phyloP scores from a whole-genome alignment of 2,329 filamentous ascomycete species.

The Trichoderma atroviride region DNA sequence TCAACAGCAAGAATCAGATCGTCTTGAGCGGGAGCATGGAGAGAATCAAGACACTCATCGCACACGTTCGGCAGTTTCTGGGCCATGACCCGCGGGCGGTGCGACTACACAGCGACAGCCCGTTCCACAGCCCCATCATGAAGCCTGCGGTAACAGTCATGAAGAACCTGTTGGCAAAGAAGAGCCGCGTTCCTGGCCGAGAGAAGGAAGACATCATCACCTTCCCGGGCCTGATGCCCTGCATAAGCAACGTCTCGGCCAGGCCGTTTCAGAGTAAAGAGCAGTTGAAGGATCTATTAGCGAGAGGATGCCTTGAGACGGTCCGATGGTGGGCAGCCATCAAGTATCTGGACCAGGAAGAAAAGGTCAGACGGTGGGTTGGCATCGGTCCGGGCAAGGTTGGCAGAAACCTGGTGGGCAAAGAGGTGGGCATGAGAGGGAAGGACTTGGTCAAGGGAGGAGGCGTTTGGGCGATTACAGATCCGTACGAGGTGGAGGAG shows the following conservation, averaged over 20 bases:
- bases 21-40: conserved; percentile 87
- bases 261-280: conserved; percentile 73
- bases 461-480: conserved; percentile 88
- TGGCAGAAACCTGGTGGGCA: conserved; percentile 88
- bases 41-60: conserved; percentile 77
- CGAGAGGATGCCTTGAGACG: conserved; percentile 84
- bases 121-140: conserved; percentile 94
- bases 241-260: conserved; percentile 84
- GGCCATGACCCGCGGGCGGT: conserved; percentile 91
- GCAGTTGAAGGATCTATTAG: conserved; percentile 77
- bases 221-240: conserved; percentile 75
- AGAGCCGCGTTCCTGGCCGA: conserved; percentile 56
- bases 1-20: conserved; percentile 96
- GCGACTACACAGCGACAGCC: conserved; percentile 80
- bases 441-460: conserved; percentile 81
- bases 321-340: conserved; percentile 95
- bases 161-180: conserved; percentile 64
- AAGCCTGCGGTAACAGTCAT: conserved; percentile 77
- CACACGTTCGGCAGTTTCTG: conserved; percentile 84
- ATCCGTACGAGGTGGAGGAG: conserved; percentile 75
- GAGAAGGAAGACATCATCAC: conserved; percentile 67
- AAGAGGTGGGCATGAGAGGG: conserved; percentile 86
- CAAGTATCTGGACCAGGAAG: conserved; percentile 81
- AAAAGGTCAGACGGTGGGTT: conserved; percentile 81
- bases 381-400: conserved; percentile 94